phyloP scores from a whole-genome alignment of 257 asterid species.

The Scutellaria barbata region DNA sequence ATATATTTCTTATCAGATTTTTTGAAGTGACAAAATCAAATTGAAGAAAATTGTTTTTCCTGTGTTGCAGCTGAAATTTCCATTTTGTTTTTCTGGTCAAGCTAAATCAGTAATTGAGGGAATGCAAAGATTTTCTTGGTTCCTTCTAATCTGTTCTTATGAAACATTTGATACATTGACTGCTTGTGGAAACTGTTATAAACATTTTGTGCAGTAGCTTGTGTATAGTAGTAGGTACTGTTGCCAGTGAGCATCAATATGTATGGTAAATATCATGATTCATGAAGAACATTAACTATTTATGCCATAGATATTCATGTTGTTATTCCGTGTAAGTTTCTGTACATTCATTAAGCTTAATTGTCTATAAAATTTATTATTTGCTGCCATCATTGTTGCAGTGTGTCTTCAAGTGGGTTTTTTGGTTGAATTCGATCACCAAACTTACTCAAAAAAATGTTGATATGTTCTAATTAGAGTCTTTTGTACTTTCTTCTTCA shows the following conservation, averaged over 20 bases:
- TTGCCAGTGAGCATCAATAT: conserved; percentile 10
- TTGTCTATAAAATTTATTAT: background rate
- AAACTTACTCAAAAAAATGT: background rate
- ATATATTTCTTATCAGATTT: background rate
- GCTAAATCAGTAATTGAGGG: conserved; percentile 8
- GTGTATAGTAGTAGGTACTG: background rate
- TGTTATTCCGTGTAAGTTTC: background rate
- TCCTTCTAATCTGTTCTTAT: background rate
- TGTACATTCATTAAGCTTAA: conserved; percentile 17
- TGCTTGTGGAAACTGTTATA: background rate
- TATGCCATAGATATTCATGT: background rate
- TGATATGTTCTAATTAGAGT: background rate
- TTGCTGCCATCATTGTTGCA: background rate
- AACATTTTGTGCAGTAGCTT: conserved; percentile 14
- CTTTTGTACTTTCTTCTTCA: conserved; percentile 22
- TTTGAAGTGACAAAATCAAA: background rate
- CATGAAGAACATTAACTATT: background rate
- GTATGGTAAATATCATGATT: background rate
- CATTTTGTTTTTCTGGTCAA: background rate
- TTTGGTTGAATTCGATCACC: background rate
- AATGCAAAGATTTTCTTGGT: background rate
- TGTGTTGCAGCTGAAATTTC: conserved; percentile 17
- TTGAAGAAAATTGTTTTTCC: background rate
- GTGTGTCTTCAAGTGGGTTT: conserved; percentile 7
- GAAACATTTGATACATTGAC: background rate